Evolutionary conservation across 1,139 yeast species (phyloP), one percentile per base, ranked within the genome.

Genomic region (Candida pseudoviswanathii): DNA sequence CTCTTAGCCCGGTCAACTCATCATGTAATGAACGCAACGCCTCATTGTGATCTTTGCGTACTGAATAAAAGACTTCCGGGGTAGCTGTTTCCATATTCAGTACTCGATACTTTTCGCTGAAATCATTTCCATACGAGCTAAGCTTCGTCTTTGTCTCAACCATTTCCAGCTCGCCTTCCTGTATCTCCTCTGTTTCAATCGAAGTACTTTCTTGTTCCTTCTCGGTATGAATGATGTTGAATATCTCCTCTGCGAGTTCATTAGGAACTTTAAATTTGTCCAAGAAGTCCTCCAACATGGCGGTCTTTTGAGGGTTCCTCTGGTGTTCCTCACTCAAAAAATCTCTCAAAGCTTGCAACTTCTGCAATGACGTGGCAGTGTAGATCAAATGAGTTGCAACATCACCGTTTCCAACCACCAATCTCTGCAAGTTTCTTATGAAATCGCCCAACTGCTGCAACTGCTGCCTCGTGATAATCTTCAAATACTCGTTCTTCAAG

Each of bases 331-430:
- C 54, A 3, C 33, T 16, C 39, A 75, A 58, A 41, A 62, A 58
- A 3, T 44, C 38, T 27, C 62, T 62, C 16, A 76, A 58, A 4
- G 58, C 60, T 31, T 60, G 51, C 5, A 74, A 58, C 47, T 64
- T 65, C 3, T 47, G 45, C 11, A 75, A 52, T 1, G 77, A 74
- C 36, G 66, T 73, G 1, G 76, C 66, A 8, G 75, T 63, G 1
- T 67, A 53, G 4, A 63, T 58, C 38, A 76, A 60, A 46, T 72
- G 71, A 3, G 52, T 50, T 0, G 70, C 70, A 1, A 63, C 55
- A 51, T 73, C 73, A 6, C 78, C 78, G 1, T 73, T 59, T 5
- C 67, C 68, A 22, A 75, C 61, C 0, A 73, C 66, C 3, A 76
- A 59, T 44, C 70, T 61, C 52, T 75, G 80, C 5, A 72, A 60